These are phyloP conservation scores for Daldinia caldariorum DNA, from an alignment of 495 filamentous ascomycete genomes.

Conservation along the genomic window DNA sequence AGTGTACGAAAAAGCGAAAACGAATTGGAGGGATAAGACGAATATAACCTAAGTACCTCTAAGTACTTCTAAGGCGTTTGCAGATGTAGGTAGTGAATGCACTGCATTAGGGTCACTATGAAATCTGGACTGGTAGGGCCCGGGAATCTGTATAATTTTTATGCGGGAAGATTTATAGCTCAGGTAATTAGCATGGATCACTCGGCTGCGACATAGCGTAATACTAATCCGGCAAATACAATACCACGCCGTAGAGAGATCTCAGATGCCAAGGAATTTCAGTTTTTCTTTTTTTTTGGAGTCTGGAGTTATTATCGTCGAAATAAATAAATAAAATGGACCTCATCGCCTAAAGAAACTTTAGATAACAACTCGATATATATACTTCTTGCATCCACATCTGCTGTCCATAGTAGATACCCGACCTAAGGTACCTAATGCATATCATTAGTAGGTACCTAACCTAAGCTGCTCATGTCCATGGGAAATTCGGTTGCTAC, in stretches of 20 bases:
- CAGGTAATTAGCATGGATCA: constrained; percentile 1
- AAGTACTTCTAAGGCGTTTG: neutral
- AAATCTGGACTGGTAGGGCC: neutral
- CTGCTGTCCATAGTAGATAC: neutral
- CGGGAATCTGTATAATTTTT: neutral
- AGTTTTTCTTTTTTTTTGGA: neutral
- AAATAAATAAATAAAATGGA: neutral
- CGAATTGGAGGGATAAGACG: no score
- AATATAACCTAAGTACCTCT: no score
- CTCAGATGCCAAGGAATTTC: constrained; percentile 5
- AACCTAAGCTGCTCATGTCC: neutral
- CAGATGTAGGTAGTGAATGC: neutral
- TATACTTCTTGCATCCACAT: neutral
- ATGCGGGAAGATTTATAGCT: neutral
- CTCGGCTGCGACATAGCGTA: neutral
- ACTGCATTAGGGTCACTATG: neutral
- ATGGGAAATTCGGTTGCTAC: neutral
- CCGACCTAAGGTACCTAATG: neutral
- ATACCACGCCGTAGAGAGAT: constrained; percentile 7
- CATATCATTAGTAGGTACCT: neutral
- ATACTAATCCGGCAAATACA: neutral
- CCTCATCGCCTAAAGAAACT: neutral
- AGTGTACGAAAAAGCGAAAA: no score
- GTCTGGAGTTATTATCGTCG: neutral
- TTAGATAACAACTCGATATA: neutral